Evolutionary conservation across 139 green algal genomes (phyloP).

Genomic region (Chlamydomonas eustigma): DNA sequence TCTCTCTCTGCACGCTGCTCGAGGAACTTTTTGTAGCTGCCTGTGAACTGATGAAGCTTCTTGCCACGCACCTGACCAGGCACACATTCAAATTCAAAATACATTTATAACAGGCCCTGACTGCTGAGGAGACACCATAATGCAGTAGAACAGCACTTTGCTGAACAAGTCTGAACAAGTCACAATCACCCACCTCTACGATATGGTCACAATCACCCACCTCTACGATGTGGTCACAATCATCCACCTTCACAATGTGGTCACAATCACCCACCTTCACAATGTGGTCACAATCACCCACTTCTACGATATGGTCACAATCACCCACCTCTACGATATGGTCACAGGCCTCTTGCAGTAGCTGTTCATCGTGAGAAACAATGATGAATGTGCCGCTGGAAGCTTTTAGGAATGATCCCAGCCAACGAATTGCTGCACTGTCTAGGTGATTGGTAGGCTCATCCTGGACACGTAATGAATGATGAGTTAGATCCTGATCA

Average conservation of each 20-base stretch:
- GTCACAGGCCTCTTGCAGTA: neutral
- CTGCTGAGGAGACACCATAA: constrained; percentile 1
- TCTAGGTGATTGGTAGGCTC: constrained; percentile 69
- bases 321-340: constrained; percentile 14
- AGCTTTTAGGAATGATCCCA: constrained; percentile 52
- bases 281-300: no score
- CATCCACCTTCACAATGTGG: no score
- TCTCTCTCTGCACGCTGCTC: constrained; percentile 51
- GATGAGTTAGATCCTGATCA: no score
- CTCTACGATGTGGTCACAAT: no score
- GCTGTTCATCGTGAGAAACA: constrained; percentile 63
- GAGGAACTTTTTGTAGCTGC: constrained; percentile 62
- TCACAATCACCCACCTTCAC: no score
- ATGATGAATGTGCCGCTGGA: constrained; percentile 49
- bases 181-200: no score
- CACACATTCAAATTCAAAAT: no score
- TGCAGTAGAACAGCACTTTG: no score
- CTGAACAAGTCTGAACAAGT: no score
- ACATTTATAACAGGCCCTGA: neutral
- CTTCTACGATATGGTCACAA: no score
- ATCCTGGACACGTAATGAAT: no score
- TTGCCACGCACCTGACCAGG: constrained; percentile 45
- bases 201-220: no score
- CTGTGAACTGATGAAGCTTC: constrained; percentile 63
- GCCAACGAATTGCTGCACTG: constrained; percentile 52